A percentile compares a stretch with the other conserved stretches of the same genome.
Evolutionary conservation across 2,329 filamentous ascomycete species (phyloP).

Genomic region (Pestalotiopsis sp.): DNA sequence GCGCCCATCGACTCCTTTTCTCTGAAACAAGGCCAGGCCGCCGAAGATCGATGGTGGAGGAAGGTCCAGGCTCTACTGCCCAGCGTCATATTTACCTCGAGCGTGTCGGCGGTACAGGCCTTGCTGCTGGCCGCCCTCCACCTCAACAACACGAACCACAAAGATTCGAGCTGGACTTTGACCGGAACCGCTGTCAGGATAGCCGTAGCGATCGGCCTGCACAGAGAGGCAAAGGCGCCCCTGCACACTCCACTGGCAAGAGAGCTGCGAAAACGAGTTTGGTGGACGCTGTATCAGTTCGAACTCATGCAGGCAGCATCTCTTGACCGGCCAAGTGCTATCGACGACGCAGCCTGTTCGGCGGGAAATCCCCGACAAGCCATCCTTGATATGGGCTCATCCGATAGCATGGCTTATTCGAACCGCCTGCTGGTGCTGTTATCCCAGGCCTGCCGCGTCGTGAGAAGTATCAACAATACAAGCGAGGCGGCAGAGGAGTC

Average conservation of each 20-base stretch:
- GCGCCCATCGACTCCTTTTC: slow-evolving; percentile 31
- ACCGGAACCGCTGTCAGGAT: slow-evolving; percentile 42
- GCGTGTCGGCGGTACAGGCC: slow-evolving; percentile 39
- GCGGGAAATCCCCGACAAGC: slow-evolving; percentile 35
- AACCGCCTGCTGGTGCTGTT: slow-evolving; percentile 36
- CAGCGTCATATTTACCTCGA: slow-evolving; percentile 42
- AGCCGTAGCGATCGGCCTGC: slow-evolving; percentile 43
- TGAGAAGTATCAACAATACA: slow-evolving; percentile 25
- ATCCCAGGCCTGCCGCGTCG: slow-evolving; percentile 35
- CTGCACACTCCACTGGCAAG: slow-evolving; percentile 33
- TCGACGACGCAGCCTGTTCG: slow-evolving; percentile 34
- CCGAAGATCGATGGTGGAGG: slow-evolving; percentile 38
- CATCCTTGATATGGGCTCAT: slow-evolving; percentile 33
- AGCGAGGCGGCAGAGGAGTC: slow-evolving; percentile 28
- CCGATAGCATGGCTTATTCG: slow-evolving; percentile 38
- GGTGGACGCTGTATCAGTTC: slow-evolving; percentile 35
- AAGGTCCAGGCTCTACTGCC: slow-evolving; percentile 39
- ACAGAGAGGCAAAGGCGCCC: slow-evolving; percentile 38
- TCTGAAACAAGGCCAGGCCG: slow-evolving; percentile 28
- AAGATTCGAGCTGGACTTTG: slow-evolving; percentile 41
- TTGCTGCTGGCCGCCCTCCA: slow-evolving; percentile 41
- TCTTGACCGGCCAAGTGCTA: slow-evolving; percentile 43
- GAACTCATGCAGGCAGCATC: slow-evolving; percentile 42
- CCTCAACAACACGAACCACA: slow-evolving; percentile 44
- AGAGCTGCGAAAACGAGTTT: slow-evolving; percentile 29